Base-by-base conservation (phyloP, 2,329 filamentous ascomycete genomes). In the Apiospora hydei region DNA sequence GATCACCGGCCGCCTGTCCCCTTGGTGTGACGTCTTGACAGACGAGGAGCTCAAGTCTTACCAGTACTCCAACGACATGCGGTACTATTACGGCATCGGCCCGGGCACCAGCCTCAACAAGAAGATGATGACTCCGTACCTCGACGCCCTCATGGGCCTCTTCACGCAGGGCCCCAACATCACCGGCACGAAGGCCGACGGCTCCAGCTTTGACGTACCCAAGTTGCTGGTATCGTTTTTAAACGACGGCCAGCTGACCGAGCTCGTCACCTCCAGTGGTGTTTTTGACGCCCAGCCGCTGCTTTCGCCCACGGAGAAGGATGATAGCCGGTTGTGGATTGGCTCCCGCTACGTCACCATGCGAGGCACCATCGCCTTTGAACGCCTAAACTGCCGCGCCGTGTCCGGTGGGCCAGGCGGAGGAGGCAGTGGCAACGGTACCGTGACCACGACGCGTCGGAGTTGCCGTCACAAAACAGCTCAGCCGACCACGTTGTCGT, bases 71-170 rank as follows among this genome's bases (percentile, higher is more conserved):
- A 90, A 93, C 74, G 91, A 93, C 76, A 81, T 93, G 51, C 87
- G 90, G 43, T 93, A 93, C 80, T 92, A 89, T 81, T 92, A 93
- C 76, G 89, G 89, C 14, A 84, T 86, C 1, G 90, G 91, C 0
- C 88, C 89, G 0, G 90, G 88, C 1, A 85, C 85, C 2, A 81
- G 85, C 46, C 82, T 90, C 26, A 84, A 88, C 10, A 83, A 85
- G 47, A 87, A 86, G 71, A 87, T 90, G 83, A 89, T 92, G 89
- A 84, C 89, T 14, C 90, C 90, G 0, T 88, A 89, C 72, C 82
- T 93, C 2, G 84, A 88, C 26, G 82, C 84, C 1, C 79, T 92
- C 7, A 81, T 90, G 0, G 79, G 83, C 18, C 80, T 89, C 1
- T 84, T 93, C n/a, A 78, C 82, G 11, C 78, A 85, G 30, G 89